A percentile compares a stretch with the other conserved stretches of the same genome.
Evolutionary conservation across 306 rosid genomes (phyloP).

Genomic region (Alnus glutinosa): DNA sequence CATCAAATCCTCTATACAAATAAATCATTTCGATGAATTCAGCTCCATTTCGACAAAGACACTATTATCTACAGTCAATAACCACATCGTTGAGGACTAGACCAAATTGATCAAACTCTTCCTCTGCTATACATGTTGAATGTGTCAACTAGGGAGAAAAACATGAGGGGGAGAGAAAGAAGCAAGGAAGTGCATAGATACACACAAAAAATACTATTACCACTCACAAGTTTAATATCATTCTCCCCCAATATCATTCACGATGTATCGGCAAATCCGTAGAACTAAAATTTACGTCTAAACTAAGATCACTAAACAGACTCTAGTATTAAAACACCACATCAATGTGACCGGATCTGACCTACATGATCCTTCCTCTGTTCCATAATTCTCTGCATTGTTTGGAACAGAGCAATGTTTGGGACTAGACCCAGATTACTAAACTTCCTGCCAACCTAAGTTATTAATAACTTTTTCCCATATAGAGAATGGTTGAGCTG

Average conservation of each 20-base stretch:
- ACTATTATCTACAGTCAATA: neutral
- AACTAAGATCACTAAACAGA: conserved; percentile 3
- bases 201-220: neutral
- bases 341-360: neutral
- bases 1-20: neutral
- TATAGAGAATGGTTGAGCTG: neutral
- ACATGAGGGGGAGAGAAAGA: neutral
- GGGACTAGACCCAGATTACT: neutral
- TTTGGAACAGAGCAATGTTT: neutral
- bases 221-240: neutral
- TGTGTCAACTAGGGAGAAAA: conserved; percentile 1
- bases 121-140: conserved; percentile 5
- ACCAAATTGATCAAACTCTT: conserved; percentile 10
- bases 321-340: neutral
- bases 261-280: neutral
- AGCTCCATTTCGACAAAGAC: neutral
- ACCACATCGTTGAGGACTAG: neutral
- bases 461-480: neutral
- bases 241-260: conserved; percentile 10
- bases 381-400: neutral
- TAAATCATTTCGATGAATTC: neutral
- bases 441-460: neutral
- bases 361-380: neutral
- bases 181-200: neutral
- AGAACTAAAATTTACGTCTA: neutral